Conservation (phyloP, 2,329 filamentous ascomycete species). For the Fusarium decemcellulare region DNA sequence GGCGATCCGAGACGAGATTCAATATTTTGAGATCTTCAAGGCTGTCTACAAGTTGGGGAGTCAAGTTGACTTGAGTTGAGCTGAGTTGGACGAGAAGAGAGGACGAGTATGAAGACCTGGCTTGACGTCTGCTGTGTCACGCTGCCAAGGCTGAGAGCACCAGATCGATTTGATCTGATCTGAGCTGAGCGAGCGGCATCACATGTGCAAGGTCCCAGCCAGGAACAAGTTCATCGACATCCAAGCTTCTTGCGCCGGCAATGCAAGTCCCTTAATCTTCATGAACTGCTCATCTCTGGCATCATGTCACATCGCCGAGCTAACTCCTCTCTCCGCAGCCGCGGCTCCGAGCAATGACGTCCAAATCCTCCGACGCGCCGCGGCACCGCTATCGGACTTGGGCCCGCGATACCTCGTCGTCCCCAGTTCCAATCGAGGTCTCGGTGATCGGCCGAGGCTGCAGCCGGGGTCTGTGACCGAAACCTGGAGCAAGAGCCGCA, state of each 20-base stretch:
- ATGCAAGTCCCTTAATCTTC: conserved; percentile 3
- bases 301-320: conserved; percentile 16
- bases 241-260: conserved; percentile 4
- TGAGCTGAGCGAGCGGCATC: not conserved
- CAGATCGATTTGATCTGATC: not conserved
- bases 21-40: conserved; percentile 22
- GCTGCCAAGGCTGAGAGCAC: not conserved
- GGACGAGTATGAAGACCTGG: not conserved
- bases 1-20: not conserved
- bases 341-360: conserved; percentile 10
- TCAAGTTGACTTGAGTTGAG: not conserved
- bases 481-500: conserved; percentile 19
- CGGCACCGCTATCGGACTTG: conserved; percentile 19
- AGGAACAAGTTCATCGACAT: not conserved
- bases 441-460: conserved; percentile 36
- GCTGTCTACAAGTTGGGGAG: not conserved
- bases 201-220: conserved; percentile 1
- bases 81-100: not conserved
- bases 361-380: too few species aligned
- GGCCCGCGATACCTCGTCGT: not conserved
- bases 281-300: not conserved
- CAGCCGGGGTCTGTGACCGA: conserved; percentile 14
- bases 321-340: not conserved
- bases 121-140: not conserved
- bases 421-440: not conserved